Percentiles rank a stretch among this genome's conserved stretches.
Conservation (phyloP, 148 eudicot species). For the Fagopyrum tataricum region DNA sequence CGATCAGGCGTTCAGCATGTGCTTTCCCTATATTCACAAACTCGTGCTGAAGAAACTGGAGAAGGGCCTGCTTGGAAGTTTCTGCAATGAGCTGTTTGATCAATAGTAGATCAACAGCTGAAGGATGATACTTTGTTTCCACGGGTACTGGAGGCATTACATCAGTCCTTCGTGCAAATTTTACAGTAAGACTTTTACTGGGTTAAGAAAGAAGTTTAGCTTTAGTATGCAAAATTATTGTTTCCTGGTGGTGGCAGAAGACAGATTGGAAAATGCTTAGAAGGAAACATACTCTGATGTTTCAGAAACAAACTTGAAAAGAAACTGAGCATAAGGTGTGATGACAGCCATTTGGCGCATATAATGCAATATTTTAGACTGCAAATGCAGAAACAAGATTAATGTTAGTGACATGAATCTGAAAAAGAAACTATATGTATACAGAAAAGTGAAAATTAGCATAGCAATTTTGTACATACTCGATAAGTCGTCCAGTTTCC, state of each 20-base stretch:
- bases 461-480: conserved; percentile 37
- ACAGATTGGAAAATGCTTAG: conserved; percentile 15
- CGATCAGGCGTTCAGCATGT: conserved; percentile 88
- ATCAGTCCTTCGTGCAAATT: conserved; percentile 93
- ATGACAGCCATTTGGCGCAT: conserved; percentile 99
- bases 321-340: conserved; percentile 96
- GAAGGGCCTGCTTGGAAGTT: conserved; percentile 70
- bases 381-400: conserved; percentile 23
- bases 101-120: conserved; percentile 96
- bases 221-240: conserved; percentile 7
- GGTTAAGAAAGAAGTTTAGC: conserved; percentile 17
- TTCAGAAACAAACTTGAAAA: conserved; percentile 80
- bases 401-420: background rate
- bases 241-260: conserved; percentile 9
- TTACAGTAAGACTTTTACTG: conserved; percentile 83
- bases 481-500: conserved; percentile 99
- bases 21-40: conserved; percentile 87
- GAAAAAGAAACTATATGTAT: conserved; percentile 3
- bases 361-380: conserved; percentile 97
- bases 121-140: conserved; percentile 96
- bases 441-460: background rate
- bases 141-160: conserved; percentile 89
- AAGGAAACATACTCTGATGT: conserved; percentile 64
- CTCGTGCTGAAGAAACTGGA: conserved; percentile 96
- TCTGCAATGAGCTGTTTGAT: conserved; percentile 92